phyloP scores from a whole-genome alignment of 345 rosid genomes.

The Citrus mangshanensis region DNA sequence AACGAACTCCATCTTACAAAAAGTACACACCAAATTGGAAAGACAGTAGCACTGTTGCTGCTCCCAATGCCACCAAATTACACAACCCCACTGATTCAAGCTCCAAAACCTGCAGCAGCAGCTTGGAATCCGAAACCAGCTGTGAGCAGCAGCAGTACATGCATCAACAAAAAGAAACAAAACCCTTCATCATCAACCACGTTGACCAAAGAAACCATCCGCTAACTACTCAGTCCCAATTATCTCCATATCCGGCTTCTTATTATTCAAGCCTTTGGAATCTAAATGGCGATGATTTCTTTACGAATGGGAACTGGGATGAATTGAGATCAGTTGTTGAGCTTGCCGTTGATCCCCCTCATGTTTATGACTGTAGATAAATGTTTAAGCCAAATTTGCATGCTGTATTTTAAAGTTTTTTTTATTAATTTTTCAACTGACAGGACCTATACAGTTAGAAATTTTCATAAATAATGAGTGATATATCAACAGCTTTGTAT shows the following conservation, averaged over 20 bases:
- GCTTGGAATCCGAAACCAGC: slow-evolving; percentile 49
- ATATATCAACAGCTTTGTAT: neutral
- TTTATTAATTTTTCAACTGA: neutral
- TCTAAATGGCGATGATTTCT: slow-evolving; percentile 36
- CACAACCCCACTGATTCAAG: slow-evolving; percentile 34
- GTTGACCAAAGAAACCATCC: slow-evolving; percentile 24
- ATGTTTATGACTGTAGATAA: slow-evolving; percentile 15
- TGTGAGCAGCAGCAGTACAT: slow-evolving; percentile 21
- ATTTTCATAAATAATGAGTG: neutral
- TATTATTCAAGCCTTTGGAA: slow-evolving; percentile 31
- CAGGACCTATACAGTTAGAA: neutral
- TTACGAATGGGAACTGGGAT: slow-evolving; percentile 61
- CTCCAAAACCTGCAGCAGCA: slow-evolving; percentile 55
- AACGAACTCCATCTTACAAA: slow-evolving; percentile 45
- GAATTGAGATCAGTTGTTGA: slow-evolving; percentile 65
- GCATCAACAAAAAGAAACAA: slow-evolving; percentile 15
- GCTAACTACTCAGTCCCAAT: slow-evolving; percentile 12
- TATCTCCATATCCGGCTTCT: slow-evolving; percentile 22
- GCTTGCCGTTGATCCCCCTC: slow-evolving; percentile 22
- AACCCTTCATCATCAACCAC: slow-evolving; percentile 14
- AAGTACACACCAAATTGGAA: slow-evolving; percentile 33
- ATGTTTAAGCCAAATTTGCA: neutral
- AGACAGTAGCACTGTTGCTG: neutral
- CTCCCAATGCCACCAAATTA: slow-evolving; percentile 5
- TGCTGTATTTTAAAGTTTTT: neutral